Evolutionary conservation across 108 stramenopile genomes (phyloP), one percentile per base, ranked within the genome.

Genomic region (Fragilaria crotonensis): DNA sequence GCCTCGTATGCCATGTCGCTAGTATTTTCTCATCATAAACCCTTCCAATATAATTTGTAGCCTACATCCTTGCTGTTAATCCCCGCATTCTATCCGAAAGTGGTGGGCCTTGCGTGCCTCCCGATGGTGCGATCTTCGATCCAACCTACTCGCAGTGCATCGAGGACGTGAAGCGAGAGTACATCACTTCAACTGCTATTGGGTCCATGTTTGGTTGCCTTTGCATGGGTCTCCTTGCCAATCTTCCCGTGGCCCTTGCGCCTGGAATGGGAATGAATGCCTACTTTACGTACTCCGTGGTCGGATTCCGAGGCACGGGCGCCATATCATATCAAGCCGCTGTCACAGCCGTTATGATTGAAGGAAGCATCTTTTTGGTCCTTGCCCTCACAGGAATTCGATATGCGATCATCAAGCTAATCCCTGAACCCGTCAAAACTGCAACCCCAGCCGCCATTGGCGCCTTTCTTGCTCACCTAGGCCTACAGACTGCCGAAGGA

Each of bases 261-360:
- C 78, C 78, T 29, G 79, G 83, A 36, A 84, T 84, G 83, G 83
- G 83, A 49, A 76, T 84, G 72, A 84, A 84, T 55, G 83, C 82
- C 26, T 83, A 83, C 62, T 83, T 83, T 54, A 79, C 82, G 0
- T 83, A 79, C 32, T 64, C 18, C 46, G 58, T 69, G 3, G 83
- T n/a, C 81, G n/a, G n/a, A n/a, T 84, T 64, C 51, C 70, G 77
- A 46, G 83, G 83, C 33, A 70, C 77, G 31, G 83, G 77, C 21
- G 66, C 32, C 41, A 45, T 84, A 26, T 53, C 68, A 0, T 84
- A 68, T 52, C 54, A 77, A 28, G 68, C 78, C 7, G 83, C 83
- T 27, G 48, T 75, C 27, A 80, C 83, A 33, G 83, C 83, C 17
- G 69, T 84, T 46, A 33, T 79, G 5, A 77, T 84, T 62, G 83